Percentiles rank a stretch among this genome's conserved stretches.
Conservation (phyloP, 495 filamentous ascomycete genomes). For the Chaetomium fimeti region DNA sequence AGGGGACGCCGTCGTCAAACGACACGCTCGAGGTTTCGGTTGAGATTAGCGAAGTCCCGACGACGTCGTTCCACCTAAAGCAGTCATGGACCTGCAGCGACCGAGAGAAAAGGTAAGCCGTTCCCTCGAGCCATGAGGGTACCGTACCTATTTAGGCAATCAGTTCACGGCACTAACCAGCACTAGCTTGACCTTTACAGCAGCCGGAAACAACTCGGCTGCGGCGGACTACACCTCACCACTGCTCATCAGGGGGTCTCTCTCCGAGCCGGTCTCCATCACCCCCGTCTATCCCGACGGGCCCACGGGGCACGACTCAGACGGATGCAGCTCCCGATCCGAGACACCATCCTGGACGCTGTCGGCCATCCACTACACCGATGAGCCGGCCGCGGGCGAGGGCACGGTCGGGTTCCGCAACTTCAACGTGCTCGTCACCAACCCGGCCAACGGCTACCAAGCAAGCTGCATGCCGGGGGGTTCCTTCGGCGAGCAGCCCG, state of each 20-base stretch:
- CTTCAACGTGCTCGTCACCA: conserved; percentile 29
- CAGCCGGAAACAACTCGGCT: conserved; percentile 17
- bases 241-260: conserved; percentile 25
- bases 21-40: neutral
- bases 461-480: conserved; percentile 29
- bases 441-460: conserved; percentile 31
- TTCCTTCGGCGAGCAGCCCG: neutral
- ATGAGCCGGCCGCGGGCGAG: conserved; percentile 27
- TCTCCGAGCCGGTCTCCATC: conserved; percentile 25
- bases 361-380: conserved; percentile 19
- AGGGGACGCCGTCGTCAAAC: neutral
- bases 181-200: conserved; percentile 22
- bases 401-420: conserved; percentile 6
- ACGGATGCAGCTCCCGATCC: conserved; percentile 20
- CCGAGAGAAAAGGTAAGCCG: conserved; percentile 6
- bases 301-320: conserved; percentile 20
- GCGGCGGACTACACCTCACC: conserved; percentile 19
- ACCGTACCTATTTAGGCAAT: neutral
- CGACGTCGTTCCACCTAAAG: conserved; percentile 13
- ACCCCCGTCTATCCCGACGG: conserved; percentile 28
- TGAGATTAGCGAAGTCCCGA: neutral
- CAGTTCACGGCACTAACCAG: neutral
- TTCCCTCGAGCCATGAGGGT: neutral
- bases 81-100: conserved; percentile 30
- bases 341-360: conserved; percentile 28